These are phyloP conservation scores for Boletus huronensis DNA, from an alignment of 768 basidiomycete species.

Conservation along the genomic window DNA sequence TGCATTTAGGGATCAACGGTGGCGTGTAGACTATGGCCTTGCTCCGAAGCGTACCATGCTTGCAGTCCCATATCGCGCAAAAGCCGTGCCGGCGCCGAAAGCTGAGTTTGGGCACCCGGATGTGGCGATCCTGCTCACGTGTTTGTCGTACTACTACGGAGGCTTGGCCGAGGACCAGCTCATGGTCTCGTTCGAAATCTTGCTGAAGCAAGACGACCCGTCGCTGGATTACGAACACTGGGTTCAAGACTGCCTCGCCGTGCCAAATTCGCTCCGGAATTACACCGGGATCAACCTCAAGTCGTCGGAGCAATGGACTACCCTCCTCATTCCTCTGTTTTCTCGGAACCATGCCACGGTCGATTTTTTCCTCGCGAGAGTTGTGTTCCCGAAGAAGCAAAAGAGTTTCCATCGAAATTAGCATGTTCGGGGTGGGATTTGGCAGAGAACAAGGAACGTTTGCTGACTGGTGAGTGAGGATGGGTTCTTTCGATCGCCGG, in stretches of 20 bases:
- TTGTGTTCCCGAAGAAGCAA: conserved; percentile 52
- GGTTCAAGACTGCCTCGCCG: conserved; percentile 20
- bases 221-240: conserved; percentile 40
- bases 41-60: conserved; percentile 40
- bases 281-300: conserved; percentile 42
- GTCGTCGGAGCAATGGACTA: conserved; percentile 33
- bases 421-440: conserved; percentile 53
- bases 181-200: conserved; percentile 33
- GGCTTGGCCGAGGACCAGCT: conserved; percentile 42
- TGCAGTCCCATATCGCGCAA: conserved; percentile 53
- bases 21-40: conserved; percentile 53
- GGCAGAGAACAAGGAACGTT: conserved; percentile 32
- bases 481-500: no score
- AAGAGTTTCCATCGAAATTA: conserved; percentile 46
- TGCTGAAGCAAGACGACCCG: conserved; percentile 42
- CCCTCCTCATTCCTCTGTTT: conserved; percentile 34
- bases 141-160: conserved; percentile 46
- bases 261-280: conserved; percentile 32
- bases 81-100: conserved; percentile 43
- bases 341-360: conserved; percentile 36
- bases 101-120: conserved; percentile 56
- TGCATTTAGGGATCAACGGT: conserved; percentile 38
- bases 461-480: conserved; percentile 9
- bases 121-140: conserved; percentile 43
- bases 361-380: conserved; percentile 43